Base-by-base conservation (phyloP, 371 early-diverging fungal genomes). In the Fennellomyces sp. region DNA sequence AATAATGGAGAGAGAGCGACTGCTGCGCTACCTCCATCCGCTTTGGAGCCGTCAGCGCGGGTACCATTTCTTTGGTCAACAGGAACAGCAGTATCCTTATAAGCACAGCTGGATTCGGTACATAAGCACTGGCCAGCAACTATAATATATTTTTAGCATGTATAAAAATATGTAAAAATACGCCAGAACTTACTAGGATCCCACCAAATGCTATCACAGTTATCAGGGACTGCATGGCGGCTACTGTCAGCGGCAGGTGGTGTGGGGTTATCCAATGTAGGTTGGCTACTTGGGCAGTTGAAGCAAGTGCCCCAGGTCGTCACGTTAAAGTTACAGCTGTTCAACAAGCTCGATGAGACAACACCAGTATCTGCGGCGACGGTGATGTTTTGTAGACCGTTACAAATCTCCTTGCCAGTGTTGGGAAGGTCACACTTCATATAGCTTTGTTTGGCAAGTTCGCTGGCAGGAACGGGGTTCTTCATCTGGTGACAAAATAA, bases 121-220 rank as follows among this genome's bases (percentile, higher is more conserved):
- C 87, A 85, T 38, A 81, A 61, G 50, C 87, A 87, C 36, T 72
- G 76, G 29, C 84, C 80, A 39, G 73, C 81, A 62, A 83, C 64
- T 64, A 55, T 21, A 49, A n/a, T 31, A 57, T 21, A 49, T 17
- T 23, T 35, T 15, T 50, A 3, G 25, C 38, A 51, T 21, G 28
- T 5, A 26, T 27, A 45, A 15, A 12, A 48, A 19, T 48, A 11
- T 23, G 19, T 8, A 59, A 38, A 28, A 45, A 5, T 23, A 23
- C 19, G 1, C 0, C 6, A 15, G 17, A 13, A 23, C 60, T 65
- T 65, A 65, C 65, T 72, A 52, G 91, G 90, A 52, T 91, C 89
- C 89, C 89, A 91, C 85, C 86, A 89, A 39, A 87, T 69, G 60
- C 84, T 83, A 47, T 87, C 89, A 64, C 91, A 91, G 57, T 71